phyloP scores from a whole-genome alignment of 164 flowering plant species.

The Magnolia kwangsiensis region DNA sequence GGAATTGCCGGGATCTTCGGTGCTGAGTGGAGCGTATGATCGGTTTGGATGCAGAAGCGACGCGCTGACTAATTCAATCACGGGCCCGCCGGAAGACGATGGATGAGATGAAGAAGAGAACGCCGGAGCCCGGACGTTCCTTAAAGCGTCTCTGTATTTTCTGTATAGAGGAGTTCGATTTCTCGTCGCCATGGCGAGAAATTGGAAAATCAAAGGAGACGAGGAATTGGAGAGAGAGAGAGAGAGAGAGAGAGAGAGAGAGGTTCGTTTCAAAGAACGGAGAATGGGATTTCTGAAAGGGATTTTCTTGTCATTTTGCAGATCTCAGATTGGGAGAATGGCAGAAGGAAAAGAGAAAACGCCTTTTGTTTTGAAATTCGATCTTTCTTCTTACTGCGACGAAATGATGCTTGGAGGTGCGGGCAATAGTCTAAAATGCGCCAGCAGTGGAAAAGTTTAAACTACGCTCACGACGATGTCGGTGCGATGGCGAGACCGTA shows the following conservation, averaged over 20 bases:
- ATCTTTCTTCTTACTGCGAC: background rate
- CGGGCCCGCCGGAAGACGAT: constrained; percentile 42
- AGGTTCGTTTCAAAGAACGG: background rate
- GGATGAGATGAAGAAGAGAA: constrained; percentile 9
- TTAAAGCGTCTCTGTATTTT: constrained; percentile 71
- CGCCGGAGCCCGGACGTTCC: constrained; percentile 51
- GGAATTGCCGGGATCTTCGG: constrained; percentile 56
- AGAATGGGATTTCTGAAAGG: background rate
- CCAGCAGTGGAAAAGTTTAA: background rate
- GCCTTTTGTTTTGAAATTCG: background rate
- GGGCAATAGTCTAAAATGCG: background rate
- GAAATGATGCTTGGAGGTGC: background rate
- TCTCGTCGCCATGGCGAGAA: constrained; percentile 59
- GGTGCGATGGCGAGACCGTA: too few relatives aligned
- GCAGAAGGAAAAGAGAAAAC: background rate
- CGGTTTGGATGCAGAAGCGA: constrained; percentile 45
- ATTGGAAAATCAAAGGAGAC: background rate
- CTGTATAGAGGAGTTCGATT: constrained; percentile 59
- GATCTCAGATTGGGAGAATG: too few relatives aligned
- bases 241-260: background rate
- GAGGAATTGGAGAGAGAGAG: background rate
- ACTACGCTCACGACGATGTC: background rate
- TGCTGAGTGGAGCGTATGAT: constrained; percentile 59
- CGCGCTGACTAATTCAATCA: constrained; percentile 47
- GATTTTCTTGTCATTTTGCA: too few relatives aligned